Conservation (phyloP, 2,329 filamentous ascomycete genomes). For the Xylaria hypoxylon region DNA sequence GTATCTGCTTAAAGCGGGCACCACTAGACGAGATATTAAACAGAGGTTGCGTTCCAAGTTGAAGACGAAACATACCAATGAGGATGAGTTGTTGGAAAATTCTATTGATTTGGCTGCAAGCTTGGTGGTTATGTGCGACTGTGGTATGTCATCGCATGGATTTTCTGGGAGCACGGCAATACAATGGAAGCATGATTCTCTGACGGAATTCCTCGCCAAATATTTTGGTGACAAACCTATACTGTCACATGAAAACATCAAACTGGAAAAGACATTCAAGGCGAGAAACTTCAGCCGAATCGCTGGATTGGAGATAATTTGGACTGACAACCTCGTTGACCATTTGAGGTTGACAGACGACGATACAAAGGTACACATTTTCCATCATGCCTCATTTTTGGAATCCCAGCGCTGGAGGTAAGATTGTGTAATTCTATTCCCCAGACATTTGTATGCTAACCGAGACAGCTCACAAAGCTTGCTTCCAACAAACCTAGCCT, state of each 20-base stretch:
- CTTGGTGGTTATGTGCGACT: slow-evolving; percentile 21
- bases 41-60: slow-evolving; percentile 8
- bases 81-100: slow-evolving; percentile 25
- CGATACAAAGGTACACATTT: slow-evolving; percentile 53
- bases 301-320: slow-evolving; percentile 50
- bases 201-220: slow-evolving; percentile 10
- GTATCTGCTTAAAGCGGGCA: slow-evolving; percentile 9
- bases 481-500: slow-evolving; percentile 5
- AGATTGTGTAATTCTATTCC: background rate
- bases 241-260: slow-evolving; percentile 14
- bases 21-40: slow-evolving; percentile 7
- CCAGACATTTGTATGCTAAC: slow-evolving; percentile 3
- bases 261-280: slow-evolving; percentile 42
- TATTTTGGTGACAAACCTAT: slow-evolving; percentile 8
- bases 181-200: slow-evolving; percentile 20
- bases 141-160: slow-evolving; percentile 15
- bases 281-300: slow-evolving; percentile 44
- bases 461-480: slow-evolving; percentile 18
- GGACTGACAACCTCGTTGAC: slow-evolving; percentile 54
- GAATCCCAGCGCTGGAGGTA: slow-evolving; percentile 41
- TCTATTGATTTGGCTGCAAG: slow-evolving; percentile 26
- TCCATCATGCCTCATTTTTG: slow-evolving; percentile 54
- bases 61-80: slow-evolving; percentile 1
- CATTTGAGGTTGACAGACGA: slow-evolving; percentile 53
- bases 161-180: slow-evolving; percentile 19